Conservation (phyloP, 306 rosid genomes). For the Fragaria vesca region DNA sequence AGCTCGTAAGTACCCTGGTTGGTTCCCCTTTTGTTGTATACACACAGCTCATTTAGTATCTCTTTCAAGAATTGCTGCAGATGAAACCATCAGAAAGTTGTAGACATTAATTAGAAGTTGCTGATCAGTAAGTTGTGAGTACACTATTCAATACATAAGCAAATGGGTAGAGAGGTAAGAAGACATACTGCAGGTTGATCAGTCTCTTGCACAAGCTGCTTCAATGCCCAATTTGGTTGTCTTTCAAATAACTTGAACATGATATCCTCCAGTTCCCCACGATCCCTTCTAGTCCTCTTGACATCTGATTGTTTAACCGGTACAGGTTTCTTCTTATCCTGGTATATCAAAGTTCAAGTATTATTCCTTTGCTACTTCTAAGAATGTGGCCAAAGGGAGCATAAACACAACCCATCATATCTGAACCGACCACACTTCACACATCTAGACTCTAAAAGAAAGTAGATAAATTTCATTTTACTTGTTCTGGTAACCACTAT, state of each 20-base stretch:
- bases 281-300: slow-evolving; percentile 93
- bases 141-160: not conserved
- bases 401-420: not conserved
- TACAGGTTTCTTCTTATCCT: slow-evolving; percentile 85
- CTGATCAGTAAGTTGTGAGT: too few relatives aligned
- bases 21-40: slow-evolving; percentile 96
- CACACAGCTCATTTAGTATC: slow-evolving; percentile 89
- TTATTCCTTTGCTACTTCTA: slow-evolving; percentile 6
- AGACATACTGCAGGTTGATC: slow-evolving; percentile 91
- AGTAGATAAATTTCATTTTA: not conserved
- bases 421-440: not conserved
- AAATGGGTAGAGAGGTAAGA: slow-evolving; percentile 2
- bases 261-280: slow-evolving; percentile 96
- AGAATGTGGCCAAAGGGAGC: not conserved
- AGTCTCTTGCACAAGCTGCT: slow-evolving; percentile 97
- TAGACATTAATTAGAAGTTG: not conserved
- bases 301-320: slow-evolving; percentile 87
- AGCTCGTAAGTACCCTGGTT: slow-evolving; percentile 99
- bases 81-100: slow-evolving; percentile 17
- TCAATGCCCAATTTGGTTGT: slow-evolving; percentile 98
- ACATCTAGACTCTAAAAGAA: not conserved
- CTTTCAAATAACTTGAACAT: slow-evolving; percentile 97
- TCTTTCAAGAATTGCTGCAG: slow-evolving; percentile 99
- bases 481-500: not conserved
- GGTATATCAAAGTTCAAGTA: slow-evolving; percentile 24